Base-by-base conservation (phyloP, 2,329 filamentous ascomycete species). In the Monosporascus sp. region DNA sequence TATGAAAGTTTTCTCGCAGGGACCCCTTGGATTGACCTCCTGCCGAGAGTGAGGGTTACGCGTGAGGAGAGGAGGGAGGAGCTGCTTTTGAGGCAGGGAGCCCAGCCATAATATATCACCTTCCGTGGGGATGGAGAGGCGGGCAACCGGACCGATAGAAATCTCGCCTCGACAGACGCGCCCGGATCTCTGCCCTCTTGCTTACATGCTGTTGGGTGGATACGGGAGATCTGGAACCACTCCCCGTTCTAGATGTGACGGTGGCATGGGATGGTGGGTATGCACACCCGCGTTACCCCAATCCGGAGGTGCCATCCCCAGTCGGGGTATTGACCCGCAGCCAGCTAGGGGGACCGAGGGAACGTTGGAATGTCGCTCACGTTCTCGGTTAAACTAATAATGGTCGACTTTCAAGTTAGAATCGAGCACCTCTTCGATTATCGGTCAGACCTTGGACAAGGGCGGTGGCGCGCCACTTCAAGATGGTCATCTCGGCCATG, bases 91-190 rank as follows among this genome's bases (percentile, higher is more conserved):
- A 35, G 44, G 26, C 26, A 45, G 51, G 55, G 55, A 56, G 55
- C 17, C 49, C 43, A 37, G 43, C 47, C 50, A 51, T 59, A 53
- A 66, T 65, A 65, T 65, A 66, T 60, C 54, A 51, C 50, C 54
- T 54, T 41, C n/a, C 52, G 56, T 53, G 31, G 50, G 52, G 59
- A 48, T 59, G 49, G 53, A 48, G 51, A 50, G 51, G 48, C 65
- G 65, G 65, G 56, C 65, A 55, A 64, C 55, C 65, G 65, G 65
- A 65, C 63, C 65, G 65, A 60, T 56, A 60, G 58, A 57, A 55
- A 55, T 51, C 53, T 58, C 52, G 52, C 49, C 48, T 57, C 55
- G 54, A 41, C 26, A 56, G 47, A 43, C 54, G 53, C 55, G 51
- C 53, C 50, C 57, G 60, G 46, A 37, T 51, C 52, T 51, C 41